Evolutionary conservation across 1,284 basidiomycete genomes (phyloP).

Genomic region (Tilletia walkeri): DNA sequence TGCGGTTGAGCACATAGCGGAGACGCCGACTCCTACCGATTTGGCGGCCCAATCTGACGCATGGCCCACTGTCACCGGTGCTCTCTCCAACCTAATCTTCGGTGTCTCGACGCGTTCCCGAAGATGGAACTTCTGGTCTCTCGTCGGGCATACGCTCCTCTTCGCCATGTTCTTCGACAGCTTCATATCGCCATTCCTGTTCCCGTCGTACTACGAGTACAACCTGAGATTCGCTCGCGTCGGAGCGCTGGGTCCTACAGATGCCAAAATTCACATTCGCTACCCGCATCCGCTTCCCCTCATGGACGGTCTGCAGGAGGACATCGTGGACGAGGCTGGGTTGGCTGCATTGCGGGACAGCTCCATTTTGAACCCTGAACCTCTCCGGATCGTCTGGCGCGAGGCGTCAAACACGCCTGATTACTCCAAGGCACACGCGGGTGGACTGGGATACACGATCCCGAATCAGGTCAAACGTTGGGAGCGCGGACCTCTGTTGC

Average conservation of each 20-base stretch:
- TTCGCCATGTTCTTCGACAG: slow-evolving; percentile 48
- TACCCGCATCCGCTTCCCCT: slow-evolving; percentile 46
- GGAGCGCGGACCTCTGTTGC: slow-evolving; percentile 50
- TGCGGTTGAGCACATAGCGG: neutral
- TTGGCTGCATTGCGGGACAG: slow-evolving; percentile 28
- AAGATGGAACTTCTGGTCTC: slow-evolving; percentile 35
- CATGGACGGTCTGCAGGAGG: slow-evolving; percentile 38
- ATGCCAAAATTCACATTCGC: slow-evolving; percentile 48
- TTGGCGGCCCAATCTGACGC: slow-evolving; percentile 4
- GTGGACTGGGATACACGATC: slow-evolving; percentile 21
- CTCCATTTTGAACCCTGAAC: slow-evolving; percentile 28
- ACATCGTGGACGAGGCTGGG: slow-evolving; percentile 28
- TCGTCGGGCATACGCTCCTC: slow-evolving; percentile 41
- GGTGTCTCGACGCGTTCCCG: slow-evolving; percentile 42
- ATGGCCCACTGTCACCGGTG: slow-evolving; percentile 23
- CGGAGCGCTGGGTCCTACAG: slow-evolving; percentile 43
- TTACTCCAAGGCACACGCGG: slow-evolving; percentile 4
- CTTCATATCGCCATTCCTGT: slow-evolving; percentile 49
- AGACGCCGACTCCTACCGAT: slow-evolving; percentile 7
- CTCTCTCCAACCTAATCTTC: slow-evolving; percentile 32
- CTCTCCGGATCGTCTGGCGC: slow-evolving; percentile 40
- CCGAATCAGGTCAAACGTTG: slow-evolving; percentile 41
- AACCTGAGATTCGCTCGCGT: slow-evolving; percentile 49
- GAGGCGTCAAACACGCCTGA: slow-evolving; percentile 17
- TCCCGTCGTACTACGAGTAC: slow-evolving; percentile 51